Evolutionary conservation across 2,329 filamentous ascomycete genomes (phyloP), one percentile per base, ranked within the genome.

Genomic region (Aspergillus pseudotamarii): DNA sequence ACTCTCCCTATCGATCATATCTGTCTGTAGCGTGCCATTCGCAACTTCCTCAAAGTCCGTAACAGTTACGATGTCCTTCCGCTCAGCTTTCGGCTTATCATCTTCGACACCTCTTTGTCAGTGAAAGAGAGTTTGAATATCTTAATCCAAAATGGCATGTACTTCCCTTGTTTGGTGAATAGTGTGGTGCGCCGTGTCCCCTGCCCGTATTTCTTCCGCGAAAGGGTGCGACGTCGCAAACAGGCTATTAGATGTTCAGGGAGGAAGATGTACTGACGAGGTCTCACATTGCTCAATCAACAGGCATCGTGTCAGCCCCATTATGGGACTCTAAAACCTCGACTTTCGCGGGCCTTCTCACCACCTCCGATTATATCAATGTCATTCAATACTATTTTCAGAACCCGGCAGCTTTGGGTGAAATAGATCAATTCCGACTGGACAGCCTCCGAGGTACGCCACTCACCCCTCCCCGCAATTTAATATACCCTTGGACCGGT

Each of bases 311-410:
- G 61, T 99, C 95, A 34, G 95, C 95, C 58, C 95, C 95, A 57
- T 83, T 99, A 68, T 99, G 95, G 95, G 94, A 99, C 79, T 97
- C 94, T 30, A 90, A 91, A 68, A 92, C 90, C 4, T 96, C 94
- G 30, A 93, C 91, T 41, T 99, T 98, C 79, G 95, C 94, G 46
- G 95, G 95, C 45, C 87, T 99, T 56, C 85, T 99, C 68, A 99
- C 95, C 32, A 95, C 93, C 66, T 96, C 93, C 65, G 95, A 99
- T 80, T 99, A 95, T 78, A 96, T 99, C 81, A 99, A 99, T 75
- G 91, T 99, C 62, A 96, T 99, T 46, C 94, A 98, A 78, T 99
- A 99, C 80, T 98, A 99, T 83, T 97, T 93, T 84, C 94, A 98
- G 79, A 96, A 95, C 71, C 95, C 94, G 2, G 92, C 96, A 69